Conservation (phyloP, 2,329 filamentous ascomycete species). For the Chrysosporium keratinophilum region DNA sequence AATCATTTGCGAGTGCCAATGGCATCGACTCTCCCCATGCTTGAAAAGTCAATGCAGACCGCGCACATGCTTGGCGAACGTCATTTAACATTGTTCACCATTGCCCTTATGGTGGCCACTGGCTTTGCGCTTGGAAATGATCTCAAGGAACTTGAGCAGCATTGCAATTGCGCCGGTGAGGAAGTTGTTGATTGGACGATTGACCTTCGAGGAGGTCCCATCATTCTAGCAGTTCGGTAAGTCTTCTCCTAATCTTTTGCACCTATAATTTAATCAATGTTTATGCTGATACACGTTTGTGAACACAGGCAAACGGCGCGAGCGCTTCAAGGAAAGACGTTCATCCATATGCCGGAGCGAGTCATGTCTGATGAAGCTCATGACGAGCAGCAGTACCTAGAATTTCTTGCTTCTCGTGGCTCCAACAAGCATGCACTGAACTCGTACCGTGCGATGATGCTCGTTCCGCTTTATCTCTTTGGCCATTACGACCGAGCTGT, state of each 20-base stretch:
- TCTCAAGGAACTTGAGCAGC: constrained; percentile 47
- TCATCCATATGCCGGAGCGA: constrained; percentile 35
- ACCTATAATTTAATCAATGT: neutral
- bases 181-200: constrained; percentile 48
- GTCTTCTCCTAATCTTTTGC: constrained; percentile 8
- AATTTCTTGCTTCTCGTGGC: constrained; percentile 38
- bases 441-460: constrained; percentile 44
- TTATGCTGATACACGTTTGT: constrained; percentile 1
- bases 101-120: constrained; percentile 49
- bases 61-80: constrained; percentile 49
- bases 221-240: constrained; percentile 43
- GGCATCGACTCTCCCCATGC: constrained; percentile 40
- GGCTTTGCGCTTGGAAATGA: constrained; percentile 49
- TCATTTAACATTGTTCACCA: constrained; percentile 47
- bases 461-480: constrained; percentile 39
- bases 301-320: constrained; percentile 42
- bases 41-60: constrained; percentile 48
- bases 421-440: constrained; percentile 35
- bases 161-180: constrained; percentile 46
- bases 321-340: constrained; percentile 53
- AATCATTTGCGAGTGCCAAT: constrained; percentile 49
- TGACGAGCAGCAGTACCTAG: constrained; percentile 41
- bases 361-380: constrained; percentile 49
- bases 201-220: constrained; percentile 49
- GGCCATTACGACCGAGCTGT: constrained; percentile 39